Base-by-base conservation (phyloP, 352 stramenopile genomes). In the Globisporangium lucens region DNA sequence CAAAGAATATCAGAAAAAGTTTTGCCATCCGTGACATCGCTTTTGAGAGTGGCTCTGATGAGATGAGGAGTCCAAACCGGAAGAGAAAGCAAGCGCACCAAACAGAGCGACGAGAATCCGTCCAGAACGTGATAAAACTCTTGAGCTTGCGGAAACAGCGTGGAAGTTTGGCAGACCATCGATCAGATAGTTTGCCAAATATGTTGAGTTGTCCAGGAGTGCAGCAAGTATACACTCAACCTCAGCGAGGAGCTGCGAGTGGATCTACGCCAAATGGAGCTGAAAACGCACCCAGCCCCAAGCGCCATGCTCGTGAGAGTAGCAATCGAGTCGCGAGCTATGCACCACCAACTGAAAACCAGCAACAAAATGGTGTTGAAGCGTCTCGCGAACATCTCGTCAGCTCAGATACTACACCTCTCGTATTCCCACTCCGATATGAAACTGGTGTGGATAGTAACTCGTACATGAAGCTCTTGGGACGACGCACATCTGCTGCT, bases 71-170 rank as follows among this genome's bases (percentile, higher is more conserved):
- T 29, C 13, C 13, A 4, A 56, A 22, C 9, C 49, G 51, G 15
- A 66, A 61, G 20, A 24, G 29, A 10, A 70, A 57, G 51, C 33
- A 52, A 62, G 8, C 61, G 9, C 52, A 75, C 10, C 29, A 35
- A n/a, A 75, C 17, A 8, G 41, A 52, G 15, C 69, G 69, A 66
- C 65, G 17, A 63, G 70, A 79, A 46, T 80, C 76, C n/a, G 68
- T 82, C 60, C 69, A 73, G 24, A 90, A 89, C 20, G 78, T 78
- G 8, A 67, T 90, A 24, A 87, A 79, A 52, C 71, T 90, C 12
- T 73, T 90, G 51, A 81, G 74, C 56, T 69, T 90, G 2, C 71
- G 76, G 7, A 84, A 86, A 57, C 68, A 81, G 38, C 72, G 61
- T 9, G 43, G 29, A 29, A 47, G 24, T 10, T 17, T 62, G 8